phyloP scores from a whole-genome alignment of 1,284 basidiomycete species.

The Ceratorhiza oryzae-sativae region DNA sequence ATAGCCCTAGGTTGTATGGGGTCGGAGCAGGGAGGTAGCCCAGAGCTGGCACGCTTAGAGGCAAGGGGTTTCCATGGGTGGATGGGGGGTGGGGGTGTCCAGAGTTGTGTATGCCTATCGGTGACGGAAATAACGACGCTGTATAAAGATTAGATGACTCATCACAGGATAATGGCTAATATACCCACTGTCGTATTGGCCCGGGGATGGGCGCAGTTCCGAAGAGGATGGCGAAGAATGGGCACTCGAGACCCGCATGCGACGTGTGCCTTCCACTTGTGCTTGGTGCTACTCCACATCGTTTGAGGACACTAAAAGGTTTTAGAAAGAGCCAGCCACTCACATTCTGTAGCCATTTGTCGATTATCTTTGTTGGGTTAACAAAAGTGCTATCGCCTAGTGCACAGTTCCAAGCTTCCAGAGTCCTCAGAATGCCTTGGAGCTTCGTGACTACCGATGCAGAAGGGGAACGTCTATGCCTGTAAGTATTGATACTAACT shows the following conservation, averaged over 20 bases:
- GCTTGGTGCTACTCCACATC: not conserved
- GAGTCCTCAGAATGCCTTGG: conserved; percentile 11
- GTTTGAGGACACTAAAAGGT: not conserved
- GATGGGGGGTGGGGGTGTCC: not conserved
- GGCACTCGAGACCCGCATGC: not conserved
- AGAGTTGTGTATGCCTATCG: not conserved
- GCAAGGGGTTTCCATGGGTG: not conserved
- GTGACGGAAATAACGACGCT: not conserved
- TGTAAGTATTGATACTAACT: conserved; percentile 28
- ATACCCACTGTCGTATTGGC: conserved; percentile 4
- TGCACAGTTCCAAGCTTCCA: conserved; percentile 14
- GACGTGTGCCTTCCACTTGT: not conserved
- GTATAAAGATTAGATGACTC: not conserved
- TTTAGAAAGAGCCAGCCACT: not conserved
- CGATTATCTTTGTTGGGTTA: not conserved
- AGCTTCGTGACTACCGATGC: conserved; percentile 20
- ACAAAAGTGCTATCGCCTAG: conserved; percentile 17
- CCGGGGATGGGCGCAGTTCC: not conserved
- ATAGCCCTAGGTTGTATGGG: not conserved
- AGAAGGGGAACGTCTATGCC: conserved; percentile 31
- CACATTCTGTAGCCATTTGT: conserved; percentile 12
- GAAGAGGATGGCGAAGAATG: conserved; percentile 5
- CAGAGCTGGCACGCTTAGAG: not conserved
- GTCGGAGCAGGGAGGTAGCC: not conserved
- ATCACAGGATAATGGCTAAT: no score